Evolutionary conservation across 2,329 filamentous ascomycete genomes (phyloP), one percentile per base, ranked within the genome.

Genomic region (Dichotomopilus funicola): DNA sequence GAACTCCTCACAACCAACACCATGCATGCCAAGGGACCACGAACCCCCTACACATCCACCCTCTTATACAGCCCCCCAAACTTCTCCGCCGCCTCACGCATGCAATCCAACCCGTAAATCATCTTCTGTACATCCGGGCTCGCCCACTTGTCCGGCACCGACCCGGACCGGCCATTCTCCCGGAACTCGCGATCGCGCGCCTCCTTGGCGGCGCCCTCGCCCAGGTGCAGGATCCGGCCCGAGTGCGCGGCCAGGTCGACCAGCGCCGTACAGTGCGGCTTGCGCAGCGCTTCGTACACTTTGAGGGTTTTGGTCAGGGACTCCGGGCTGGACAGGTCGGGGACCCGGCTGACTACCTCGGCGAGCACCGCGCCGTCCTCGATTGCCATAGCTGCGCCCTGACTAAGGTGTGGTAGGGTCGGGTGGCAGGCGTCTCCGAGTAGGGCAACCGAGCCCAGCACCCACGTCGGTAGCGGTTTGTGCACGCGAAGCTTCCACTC

Each of bases 331-430:
- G 67, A 49, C 40, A 70, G 63, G 44, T 64, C 54, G 12, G 72
- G 71, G 59, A 73, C 68, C 38, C 68, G 67, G 49, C 69, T 68
- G 31, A 85, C 69, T 2, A 77, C 75, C 60, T 80, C 79, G 45
- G 78, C 80, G 13, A 87, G 67, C 2, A 82, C 78, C 4, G 79
- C 82, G 1, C 79, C 83, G 62, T 88, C 85, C 66, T 88, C 85
- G 49, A 86, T 82, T 7, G 83, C 82, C 73, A 85, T 84, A 7
- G 84, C 83, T 9, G 85, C 83, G 40, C 85, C 85, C 69, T 87
- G 83, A 45, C 79, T 82, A 4, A 86, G 74, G 63, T 87, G 83
- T 1, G 84, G 85, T 48, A 87, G 77, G 19, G 83, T 87, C 1
- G 83, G 82, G 64, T 88, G 84, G 66, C 82, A 86, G 2, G 83